These are phyloP conservation scores for Paraconiothyrium sp. DNA, from an alignment of 2,329 filamentous ascomycete species.

Conservation along the genomic window DNA sequence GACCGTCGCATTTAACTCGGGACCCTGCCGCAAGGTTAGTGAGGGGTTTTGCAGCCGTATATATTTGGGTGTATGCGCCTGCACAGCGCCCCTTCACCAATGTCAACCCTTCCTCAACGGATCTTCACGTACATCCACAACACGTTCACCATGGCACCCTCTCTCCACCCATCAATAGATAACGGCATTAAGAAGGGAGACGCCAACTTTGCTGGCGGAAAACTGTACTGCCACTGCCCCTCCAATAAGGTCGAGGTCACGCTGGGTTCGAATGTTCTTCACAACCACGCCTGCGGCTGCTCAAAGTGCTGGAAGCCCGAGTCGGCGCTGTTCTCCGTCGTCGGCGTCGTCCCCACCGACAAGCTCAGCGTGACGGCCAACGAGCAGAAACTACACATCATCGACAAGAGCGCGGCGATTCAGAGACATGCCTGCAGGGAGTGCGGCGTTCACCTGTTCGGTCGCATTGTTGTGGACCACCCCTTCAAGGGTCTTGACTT, in stretches of 20 bases:
- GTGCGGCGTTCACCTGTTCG: conserved; percentile 69
- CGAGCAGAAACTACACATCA: conserved; percentile 64
- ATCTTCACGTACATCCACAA: conserved; percentile 13
- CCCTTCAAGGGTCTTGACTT: conserved; percentile 71
- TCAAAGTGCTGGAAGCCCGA: conserved; percentile 77
- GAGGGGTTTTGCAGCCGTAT: conserved; percentile 7
- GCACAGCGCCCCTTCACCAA: background rate
- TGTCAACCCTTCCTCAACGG: conserved; percentile 1
- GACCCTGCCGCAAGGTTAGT: background rate
- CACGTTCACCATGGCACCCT: conserved; percentile 44
- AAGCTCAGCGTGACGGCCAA: conserved; percentile 67
- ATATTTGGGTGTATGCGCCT: background rate
- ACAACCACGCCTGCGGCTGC: conserved; percentile 77
- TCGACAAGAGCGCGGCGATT: conserved; percentile 65
- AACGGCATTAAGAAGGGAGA: conserved; percentile 67
- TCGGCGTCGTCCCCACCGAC: conserved; percentile 68
- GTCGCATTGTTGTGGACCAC: conserved; percentile 71
- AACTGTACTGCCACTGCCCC: conserved; percentile 68
- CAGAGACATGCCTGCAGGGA: conserved; percentile 59
- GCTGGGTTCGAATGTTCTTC: conserved; percentile 66
- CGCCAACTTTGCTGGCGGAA: conserved; percentile 66
- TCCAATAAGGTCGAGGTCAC: conserved; percentile 66
- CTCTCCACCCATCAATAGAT: conserved; percentile 71
- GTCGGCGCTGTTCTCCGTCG: conserved; percentile 70
- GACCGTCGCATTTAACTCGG: background rate